Evolutionary conservation across 2,329 filamentous ascomycete species (phyloP), one percentile per base, ranked within the genome.

Genomic region (Talaromyces sp.): DNA sequence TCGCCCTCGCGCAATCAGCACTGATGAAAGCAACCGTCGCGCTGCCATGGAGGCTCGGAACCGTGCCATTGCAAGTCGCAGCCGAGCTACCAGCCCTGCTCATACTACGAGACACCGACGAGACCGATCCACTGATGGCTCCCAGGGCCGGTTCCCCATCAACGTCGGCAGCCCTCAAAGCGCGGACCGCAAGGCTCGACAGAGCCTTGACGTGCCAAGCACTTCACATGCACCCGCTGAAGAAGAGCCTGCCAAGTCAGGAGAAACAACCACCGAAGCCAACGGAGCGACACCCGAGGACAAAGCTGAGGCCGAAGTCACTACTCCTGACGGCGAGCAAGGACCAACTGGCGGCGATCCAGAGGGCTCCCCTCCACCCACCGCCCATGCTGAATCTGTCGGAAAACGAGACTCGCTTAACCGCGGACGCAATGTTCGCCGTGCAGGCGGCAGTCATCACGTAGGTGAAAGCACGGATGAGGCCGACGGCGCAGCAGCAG

Each of bases 1-100:
- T 67, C 87, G 92, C 49, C 89, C 91, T 27, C 89, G 95, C 55
- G 93, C 93, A 32, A 91, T 97, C 70, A 96, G 91, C 73, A 96
- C 92, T 0, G 92, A 99, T 72, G 95, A 99, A 81, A 96, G 92
- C 78, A 96, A 96, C 76, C 89, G 95, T 63, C 91, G 92, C 70
- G 91, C 91, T 52, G 88, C 96, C 67, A 93, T 96, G 87, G 93
- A 98, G 77, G 95, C 96, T 73, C 88, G 95, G 58, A 91, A 92
- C 73, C 88, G 91, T 64, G 91, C 92, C 57, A 84, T 93, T 64
- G 85, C 83, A 36, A 86, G 81, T 67, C 86, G 91, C 58, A 88
- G 87, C 71, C 86, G 92, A 56, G 90, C 87, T 32, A 88, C 85
- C 27, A 92, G 89, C 64, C 92, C 92, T 8, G 75, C 68, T 67